phyloP scores from a whole-genome alignment of 768 basidiomycete species.

The Amanita pallidorosea region DNA sequence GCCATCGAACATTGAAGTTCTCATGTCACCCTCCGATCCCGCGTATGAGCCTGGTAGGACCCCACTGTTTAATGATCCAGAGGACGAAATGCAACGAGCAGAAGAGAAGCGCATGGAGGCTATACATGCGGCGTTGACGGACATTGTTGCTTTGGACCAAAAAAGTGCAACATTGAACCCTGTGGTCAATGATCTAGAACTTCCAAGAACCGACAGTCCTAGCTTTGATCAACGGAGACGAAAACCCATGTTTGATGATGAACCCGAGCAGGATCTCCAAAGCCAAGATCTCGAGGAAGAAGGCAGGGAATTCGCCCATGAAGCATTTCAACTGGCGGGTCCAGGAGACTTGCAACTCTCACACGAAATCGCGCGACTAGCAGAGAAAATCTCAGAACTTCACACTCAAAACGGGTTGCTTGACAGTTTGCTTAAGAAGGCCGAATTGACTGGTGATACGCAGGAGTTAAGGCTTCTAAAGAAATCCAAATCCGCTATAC shows the following conservation, averaged over 20 bases:
- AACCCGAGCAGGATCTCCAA: conserved; percentile 32
- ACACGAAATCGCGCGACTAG: conserved; percentile 73
- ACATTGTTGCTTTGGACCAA: conserved; percentile 85
- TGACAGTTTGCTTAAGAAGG: conserved; percentile 84
- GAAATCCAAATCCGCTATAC: conserved; percentile 74
- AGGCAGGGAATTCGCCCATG: conserved; percentile 10
- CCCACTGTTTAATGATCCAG: conserved; percentile 75
- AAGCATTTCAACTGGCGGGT: conserved; percentile 63
- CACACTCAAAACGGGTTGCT: conserved; percentile 78
- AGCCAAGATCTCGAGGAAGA: conserved; percentile 31
- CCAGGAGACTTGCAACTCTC: conserved; percentile 87
- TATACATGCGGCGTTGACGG: conserved; percentile 90
- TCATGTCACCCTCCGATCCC: conserved; percentile 62
- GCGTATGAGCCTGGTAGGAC: conserved; percentile 48
- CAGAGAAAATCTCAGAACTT: conserved; percentile 64
- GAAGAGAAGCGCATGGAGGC: conserved; percentile 89
- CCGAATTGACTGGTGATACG: conserved; percentile 85
- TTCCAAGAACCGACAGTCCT: neutral
- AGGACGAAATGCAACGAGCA: conserved; percentile 56
- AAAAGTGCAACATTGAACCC: conserved; percentile 11
- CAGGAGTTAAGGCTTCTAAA: conserved; percentile 77
- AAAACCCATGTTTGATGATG: conserved; percentile 20
- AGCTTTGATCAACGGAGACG: conserved; percentile 12
- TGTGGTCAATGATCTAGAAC: neutral
- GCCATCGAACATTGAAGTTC: conserved; percentile 62